phyloP scores from a whole-genome alignment of 768 basidiomycete genomes.

The Antrodiella citrinella region DNA sequence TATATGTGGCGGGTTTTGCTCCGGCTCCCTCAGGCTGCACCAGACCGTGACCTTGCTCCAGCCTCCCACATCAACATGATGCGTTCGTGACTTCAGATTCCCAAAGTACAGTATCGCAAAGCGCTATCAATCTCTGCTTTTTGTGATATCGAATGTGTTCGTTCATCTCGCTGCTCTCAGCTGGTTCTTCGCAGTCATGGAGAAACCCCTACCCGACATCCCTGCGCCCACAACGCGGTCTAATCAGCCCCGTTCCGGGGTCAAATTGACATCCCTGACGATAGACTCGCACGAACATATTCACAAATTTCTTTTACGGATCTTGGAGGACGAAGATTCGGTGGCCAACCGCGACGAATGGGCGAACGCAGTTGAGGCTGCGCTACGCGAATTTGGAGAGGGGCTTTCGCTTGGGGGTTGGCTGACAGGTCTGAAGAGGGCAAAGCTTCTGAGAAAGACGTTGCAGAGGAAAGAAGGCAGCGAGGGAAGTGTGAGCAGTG shows the following conservation, averaged over 20 bases:
- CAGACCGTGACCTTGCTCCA: neutral
- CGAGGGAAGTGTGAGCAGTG: slow-evolving; percentile 2
- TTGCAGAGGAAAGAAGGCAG: slow-evolving; percentile 9
- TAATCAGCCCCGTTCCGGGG: neutral
- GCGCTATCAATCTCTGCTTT: neutral
- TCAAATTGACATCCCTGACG: slow-evolving; percentile 13
- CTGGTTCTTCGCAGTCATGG: slow-evolving; percentile 6
- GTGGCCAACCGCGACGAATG: slow-evolving; percentile 29
- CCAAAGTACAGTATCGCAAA: too few relatives aligned
- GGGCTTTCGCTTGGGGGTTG: slow-evolving; percentile 35
- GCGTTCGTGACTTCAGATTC: neutral
- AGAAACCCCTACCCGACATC: slow-evolving; percentile 22
- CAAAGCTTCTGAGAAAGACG: slow-evolving; percentile 19
- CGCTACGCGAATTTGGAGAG: slow-evolving; percentile 37
- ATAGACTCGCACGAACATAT: slow-evolving; percentile 20
- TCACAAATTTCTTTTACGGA: slow-evolving; percentile 16
- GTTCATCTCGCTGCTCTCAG: neutral
- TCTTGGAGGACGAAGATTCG: slow-evolving; percentile 16
- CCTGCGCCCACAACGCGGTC: slow-evolving; percentile 4
- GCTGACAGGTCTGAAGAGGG: slow-evolving; percentile 36
- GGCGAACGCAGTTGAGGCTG: slow-evolving; percentile 37
- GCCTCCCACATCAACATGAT: neutral
- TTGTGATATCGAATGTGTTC: neutral
- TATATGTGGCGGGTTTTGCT: neutral
- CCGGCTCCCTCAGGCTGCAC: neutral